Evolutionary conservation across 2,329 filamentous ascomycete genomes (phyloP).

Genomic region (Aspergillus hortae): DNA sequence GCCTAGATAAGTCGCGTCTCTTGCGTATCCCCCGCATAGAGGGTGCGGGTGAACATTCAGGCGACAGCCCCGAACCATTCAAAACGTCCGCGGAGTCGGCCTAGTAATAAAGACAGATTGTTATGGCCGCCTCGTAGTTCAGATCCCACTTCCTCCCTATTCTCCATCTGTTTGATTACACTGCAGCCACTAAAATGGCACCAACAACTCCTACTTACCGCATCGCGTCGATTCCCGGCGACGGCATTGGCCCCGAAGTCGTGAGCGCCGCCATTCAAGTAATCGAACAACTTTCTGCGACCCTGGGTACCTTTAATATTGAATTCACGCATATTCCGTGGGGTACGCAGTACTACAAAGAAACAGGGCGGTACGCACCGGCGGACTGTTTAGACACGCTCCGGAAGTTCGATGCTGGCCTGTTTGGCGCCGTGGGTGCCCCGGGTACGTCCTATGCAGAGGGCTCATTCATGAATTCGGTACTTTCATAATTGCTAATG

Average conservation of each 20-base stretch:
- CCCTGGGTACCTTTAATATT: conserved; percentile 45
- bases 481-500: conserved; percentile 3
- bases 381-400: conserved; percentile 49
- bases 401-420: conserved; percentile 52
- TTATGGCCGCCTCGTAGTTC: not conserved
- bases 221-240: conserved; percentile 59
- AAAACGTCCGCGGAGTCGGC: not conserved
- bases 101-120: not conserved
- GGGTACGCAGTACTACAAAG: conserved; percentile 41
- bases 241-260: conserved; percentile 64
- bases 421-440: conserved; percentile 59
- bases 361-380: conserved; percentile 53
- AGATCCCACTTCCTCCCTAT: not conserved
- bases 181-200: not conserved
- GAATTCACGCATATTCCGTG: conserved; percentile 48
- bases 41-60: conserved; percentile 6
- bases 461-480: not conserved
- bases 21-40: not conserved
- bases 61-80: not conserved
- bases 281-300: conserved; percentile 44
- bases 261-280: conserved; percentile 53
- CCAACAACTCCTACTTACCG: conserved; percentile 32
- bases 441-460: conserved; percentile 39
- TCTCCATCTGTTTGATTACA: not conserved
- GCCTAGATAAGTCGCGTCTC: no score